A percentile compares a stretch with the other conserved stretches of the same genome.
These are phyloP conservation scores for Phalaenopsis hybrid DNA, from an alignment of 116 monocot genomes.

Conservation along the genomic window DNA sequence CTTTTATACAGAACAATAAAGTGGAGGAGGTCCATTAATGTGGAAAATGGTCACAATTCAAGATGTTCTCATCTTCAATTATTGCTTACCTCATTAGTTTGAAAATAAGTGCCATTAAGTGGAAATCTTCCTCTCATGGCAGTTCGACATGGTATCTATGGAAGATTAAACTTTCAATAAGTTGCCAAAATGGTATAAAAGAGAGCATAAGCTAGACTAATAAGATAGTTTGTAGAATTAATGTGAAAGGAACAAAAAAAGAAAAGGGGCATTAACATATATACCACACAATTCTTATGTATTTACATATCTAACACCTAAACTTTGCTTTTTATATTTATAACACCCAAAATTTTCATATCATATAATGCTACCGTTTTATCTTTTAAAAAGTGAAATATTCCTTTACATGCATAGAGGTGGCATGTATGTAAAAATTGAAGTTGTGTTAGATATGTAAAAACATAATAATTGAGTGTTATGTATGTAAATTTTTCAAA, in stretches of 20 bases:
- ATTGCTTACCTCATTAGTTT: slow-evolving; percentile 8
- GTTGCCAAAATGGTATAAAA: not conserved
- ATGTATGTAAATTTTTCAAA: too few relatives aligned
- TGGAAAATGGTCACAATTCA: not conserved
- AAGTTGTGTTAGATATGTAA: too few relatives aligned
- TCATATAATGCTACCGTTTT: too few relatives aligned
- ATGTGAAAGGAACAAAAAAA: not conserved
- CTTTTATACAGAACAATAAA: not conserved
- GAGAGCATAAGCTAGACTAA: not conserved
- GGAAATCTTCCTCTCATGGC: slow-evolving; percentile 18
- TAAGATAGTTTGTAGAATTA: not conserved
- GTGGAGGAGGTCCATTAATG: not conserved
- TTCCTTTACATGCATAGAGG: too few relatives aligned
- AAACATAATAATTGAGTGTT: too few relatives aligned
- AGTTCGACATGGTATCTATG: slow-evolving; percentile 12
- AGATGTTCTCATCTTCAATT: not conserved
- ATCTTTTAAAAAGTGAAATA: too few relatives aligned
- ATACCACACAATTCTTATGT: too few relatives aligned
- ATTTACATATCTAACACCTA: too few relatives aligned
- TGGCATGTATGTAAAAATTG: too few relatives aligned
- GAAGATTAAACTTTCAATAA: not conserved
- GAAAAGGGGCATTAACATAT: too few relatives aligned
- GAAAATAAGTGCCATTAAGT: slow-evolving; percentile 16
- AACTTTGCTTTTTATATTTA: too few relatives aligned
- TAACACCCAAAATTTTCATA: too few relatives aligned